Conservation (phyloP, 2,329 filamentous ascomycete species). For the Hypoxylon sp. region DNA sequence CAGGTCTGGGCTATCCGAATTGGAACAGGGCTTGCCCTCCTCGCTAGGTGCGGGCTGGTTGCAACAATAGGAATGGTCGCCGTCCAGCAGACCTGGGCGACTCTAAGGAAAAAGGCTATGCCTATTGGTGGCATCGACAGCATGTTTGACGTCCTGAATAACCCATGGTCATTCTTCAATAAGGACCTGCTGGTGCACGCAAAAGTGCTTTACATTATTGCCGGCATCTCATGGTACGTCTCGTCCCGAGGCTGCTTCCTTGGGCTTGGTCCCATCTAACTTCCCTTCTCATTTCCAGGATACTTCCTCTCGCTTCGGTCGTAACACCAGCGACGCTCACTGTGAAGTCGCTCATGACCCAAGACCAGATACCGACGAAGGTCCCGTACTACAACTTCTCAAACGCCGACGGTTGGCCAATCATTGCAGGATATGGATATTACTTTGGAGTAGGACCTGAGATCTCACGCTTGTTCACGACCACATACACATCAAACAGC, state of each 20-base stretch:
- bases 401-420: conserved; percentile 12
- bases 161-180: conserved; percentile 27
- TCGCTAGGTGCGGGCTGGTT: conserved; percentile 13
- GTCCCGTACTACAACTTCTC: conserved; percentile 18
- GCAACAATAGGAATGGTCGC: conserved; percentile 19
- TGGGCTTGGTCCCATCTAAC: background rate
- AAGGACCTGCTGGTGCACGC: conserved; percentile 10
- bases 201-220: conserved; percentile 10
- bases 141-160: conserved; percentile 25
- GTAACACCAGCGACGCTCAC: conserved; percentile 10
- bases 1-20: conserved; percentile 29
- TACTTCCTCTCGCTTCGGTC: conserved; percentile 15
- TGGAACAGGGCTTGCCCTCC: conserved; percentile 20
- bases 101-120: conserved; percentile 17
- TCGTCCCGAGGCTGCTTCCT: background rate
- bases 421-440: conserved; percentile 9
- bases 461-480: conserved; percentile 22
- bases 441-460: conserved; percentile 16
- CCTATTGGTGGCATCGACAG: conserved; percentile 24
- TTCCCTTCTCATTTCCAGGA: background rate
- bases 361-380: background rate
- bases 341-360: conserved; percentile 3
- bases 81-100: conserved; percentile 25
- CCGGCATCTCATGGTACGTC: conserved; percentile 20
- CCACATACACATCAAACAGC: conserved; percentile 21